These are phyloP conservation scores for Picea glauca DNA, from an alignment of 75 land plant genomes.

Conservation along the genomic window DNA sequence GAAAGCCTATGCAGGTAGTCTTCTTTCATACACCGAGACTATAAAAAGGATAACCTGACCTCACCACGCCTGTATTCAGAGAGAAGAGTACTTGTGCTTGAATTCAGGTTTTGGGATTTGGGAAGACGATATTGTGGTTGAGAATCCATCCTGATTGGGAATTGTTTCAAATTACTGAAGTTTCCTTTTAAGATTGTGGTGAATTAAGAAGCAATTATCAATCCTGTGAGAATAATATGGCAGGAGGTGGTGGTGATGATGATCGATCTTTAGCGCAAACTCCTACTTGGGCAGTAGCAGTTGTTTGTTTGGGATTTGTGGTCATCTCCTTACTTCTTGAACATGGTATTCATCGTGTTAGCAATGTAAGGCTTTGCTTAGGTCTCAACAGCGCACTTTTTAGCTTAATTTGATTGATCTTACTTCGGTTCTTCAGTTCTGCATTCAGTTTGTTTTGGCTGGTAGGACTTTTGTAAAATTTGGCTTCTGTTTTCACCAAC, in stretches of 20 bases:
- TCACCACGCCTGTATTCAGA: not conserved
- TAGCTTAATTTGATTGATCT: not conserved
- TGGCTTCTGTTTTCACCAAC: too few relatives aligned
- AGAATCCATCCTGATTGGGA: not conserved
- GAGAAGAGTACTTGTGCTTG: not conserved
- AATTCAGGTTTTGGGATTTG: not conserved
- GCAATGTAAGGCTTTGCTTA: slow-evolving; percentile 36
- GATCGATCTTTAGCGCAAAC: slow-evolving; percentile 41
- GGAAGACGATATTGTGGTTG: not conserved
- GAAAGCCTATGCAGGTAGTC: too few relatives aligned
- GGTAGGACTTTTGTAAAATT: not conserved
- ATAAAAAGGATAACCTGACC: not conserved
- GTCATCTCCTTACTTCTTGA: slow-evolving; percentile 37
- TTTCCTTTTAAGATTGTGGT: not conserved
- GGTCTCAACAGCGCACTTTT: not conserved
- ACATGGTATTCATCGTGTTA: slow-evolving; percentile 37
- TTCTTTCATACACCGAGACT: too few relatives aligned
- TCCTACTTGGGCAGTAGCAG: slow-evolving; percentile 63
- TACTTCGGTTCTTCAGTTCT: not conserved
- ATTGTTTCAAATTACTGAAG: not conserved
- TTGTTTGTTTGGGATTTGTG: slow-evolving; percentile 52
- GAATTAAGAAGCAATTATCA: not conserved
- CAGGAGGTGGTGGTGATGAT: slow-evolving; percentile 23
- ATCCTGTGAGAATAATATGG: not conserved
- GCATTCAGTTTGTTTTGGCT: not conserved